Evolutionary conservation across 2,329 filamentous ascomycete species (phyloP).

Genomic region (Cladosporium sp.): DNA sequence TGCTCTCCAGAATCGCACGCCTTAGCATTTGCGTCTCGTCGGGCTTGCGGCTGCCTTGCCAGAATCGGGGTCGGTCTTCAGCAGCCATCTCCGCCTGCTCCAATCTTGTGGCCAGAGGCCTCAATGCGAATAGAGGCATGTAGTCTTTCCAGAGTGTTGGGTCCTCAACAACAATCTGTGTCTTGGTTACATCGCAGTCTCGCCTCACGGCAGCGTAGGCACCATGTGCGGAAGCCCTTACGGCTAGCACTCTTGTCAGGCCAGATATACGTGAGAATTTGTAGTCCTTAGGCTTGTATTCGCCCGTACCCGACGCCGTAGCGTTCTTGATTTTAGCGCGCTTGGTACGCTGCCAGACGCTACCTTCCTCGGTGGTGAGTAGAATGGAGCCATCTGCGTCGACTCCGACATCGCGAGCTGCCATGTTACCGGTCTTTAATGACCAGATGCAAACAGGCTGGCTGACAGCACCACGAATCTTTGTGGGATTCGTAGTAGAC

Average conservation of each 20-base stretch:
- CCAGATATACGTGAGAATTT: slow-evolving; percentile 91
- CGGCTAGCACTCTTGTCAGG: slow-evolving; percentile 76
- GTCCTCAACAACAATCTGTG: slow-evolving; percentile 63
- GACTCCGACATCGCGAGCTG: slow-evolving; percentile 79
- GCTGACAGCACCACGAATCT: slow-evolving; percentile 79
- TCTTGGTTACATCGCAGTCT: slow-evolving; percentile 75
- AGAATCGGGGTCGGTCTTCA: slow-evolving; percentile 44
- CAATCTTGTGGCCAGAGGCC: slow-evolving; percentile 44
- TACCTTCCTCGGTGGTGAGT: slow-evolving; percentile 85
- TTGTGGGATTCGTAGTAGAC: slow-evolving; percentile 88
- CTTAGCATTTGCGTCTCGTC: slow-evolving; percentile 49
- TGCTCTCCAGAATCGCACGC: slow-evolving; percentile 57
- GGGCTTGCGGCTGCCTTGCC: slow-evolving; percentile 42
- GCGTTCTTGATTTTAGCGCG: slow-evolving; percentile 74
- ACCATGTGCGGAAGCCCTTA: slow-evolving; percentile 83
- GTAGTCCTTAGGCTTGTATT: slow-evolving; percentile 75
- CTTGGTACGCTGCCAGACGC: slow-evolving; percentile 85
- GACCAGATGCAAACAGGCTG: slow-evolving; percentile 81
- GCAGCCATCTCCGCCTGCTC: slow-evolving; percentile 26
- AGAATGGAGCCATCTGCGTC: slow-evolving; percentile 94
- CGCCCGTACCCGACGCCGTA: slow-evolving; percentile 44
- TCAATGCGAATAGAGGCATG: slow-evolving; percentile 64
- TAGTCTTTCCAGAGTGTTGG: slow-evolving; percentile 72
- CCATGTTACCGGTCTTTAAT: slow-evolving; percentile 76
- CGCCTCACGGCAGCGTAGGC: slow-evolving; percentile 83